Percentiles rank a stretch among this genome's conserved stretches.
These are phyloP conservation scores for Alternaria solani DNA, from an alignment of 2,329 filamentous ascomycete genomes.

Conservation along the genomic window DNA sequence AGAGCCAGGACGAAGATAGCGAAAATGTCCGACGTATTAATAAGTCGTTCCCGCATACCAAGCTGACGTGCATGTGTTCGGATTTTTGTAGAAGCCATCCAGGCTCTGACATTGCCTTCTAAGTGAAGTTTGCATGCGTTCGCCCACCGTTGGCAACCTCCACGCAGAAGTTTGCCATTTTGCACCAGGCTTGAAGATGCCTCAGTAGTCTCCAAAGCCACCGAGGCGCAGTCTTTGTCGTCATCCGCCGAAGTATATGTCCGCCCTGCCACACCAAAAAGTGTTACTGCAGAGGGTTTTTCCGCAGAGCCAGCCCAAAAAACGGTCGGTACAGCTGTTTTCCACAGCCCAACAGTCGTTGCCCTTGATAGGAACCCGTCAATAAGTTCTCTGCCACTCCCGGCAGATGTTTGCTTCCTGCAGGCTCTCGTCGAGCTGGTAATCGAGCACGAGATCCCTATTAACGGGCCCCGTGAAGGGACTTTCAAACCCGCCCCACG, in stretches of 20 bases:
- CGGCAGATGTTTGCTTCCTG: neutral
- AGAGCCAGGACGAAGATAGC: constrained; percentile 1
- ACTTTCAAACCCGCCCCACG: neutral
- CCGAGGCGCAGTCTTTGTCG: no score
- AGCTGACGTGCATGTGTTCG: neutral
- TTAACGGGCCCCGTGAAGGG: neutral
- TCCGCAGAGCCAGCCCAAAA: neutral
- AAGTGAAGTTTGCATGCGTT: neutral
- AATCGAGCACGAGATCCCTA: neutral
- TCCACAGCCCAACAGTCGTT: neutral
- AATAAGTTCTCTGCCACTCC: neutral
- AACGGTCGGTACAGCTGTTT: neutral
- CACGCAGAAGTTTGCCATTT: neutral
- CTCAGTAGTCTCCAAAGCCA: no score
- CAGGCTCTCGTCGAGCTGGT: neutral
- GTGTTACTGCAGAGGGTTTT: neutral
- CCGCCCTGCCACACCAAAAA: neutral
- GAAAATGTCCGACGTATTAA: neutral
- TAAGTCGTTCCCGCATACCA: neutral
- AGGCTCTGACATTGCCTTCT: neutral
- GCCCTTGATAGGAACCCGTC: neutral
- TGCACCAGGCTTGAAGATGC: neutral
- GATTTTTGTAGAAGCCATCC: neutral
- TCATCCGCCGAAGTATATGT: no score
- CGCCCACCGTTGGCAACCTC: neutral